A percentile compares a stretch with the other conserved stretches of the same genome.
These are phyloP conservation scores for Phytophthora europaea DNA, from an alignment of 352 stramenopile genomes.

Conservation along the genomic window DNA sequence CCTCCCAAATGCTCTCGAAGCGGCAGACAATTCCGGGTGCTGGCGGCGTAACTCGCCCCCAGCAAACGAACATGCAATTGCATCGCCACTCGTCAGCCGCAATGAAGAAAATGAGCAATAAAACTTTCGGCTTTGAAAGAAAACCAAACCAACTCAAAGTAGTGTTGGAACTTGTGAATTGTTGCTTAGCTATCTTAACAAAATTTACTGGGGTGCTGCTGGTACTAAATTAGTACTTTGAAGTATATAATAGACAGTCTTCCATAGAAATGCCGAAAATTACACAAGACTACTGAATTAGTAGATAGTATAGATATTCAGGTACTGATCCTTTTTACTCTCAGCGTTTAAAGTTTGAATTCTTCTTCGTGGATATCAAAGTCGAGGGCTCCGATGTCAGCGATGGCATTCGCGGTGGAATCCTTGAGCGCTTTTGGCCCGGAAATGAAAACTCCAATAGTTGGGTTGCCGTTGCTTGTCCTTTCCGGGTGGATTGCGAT, in stretches of 20 bases:
- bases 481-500: not conserved
- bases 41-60: not conserved
- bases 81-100: not conserved
- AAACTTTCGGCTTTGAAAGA: not conserved
- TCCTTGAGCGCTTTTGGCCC: slow-evolving; percentile 39
- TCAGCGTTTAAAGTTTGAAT: slow-evolving; percentile 10
- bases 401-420: slow-evolving; percentile 14
- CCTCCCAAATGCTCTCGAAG: not conserved
- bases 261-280: no score
- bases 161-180: no score
- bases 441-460: slow-evolving; percentile 44
- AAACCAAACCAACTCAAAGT: no score
- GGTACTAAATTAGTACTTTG: no score
- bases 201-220: no score
- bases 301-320: no score
- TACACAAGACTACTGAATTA: no score
- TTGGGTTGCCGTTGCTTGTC: not conserved
- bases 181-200: no score
- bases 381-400: not conserved
- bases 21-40: not conserved
- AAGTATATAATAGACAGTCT: no score
- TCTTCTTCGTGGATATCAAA: slow-evolving; percentile 27
- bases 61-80: not conserved
- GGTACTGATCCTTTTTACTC: not conserved
- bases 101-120: not conserved